A percentile compares a stretch with the other conserved stretches of the same genome.
These are phyloP conservation scores for Syncephalastrum sp. DNA, from an alignment of 371 early-diverging fungal genomes.

Conservation along the genomic window DNA sequence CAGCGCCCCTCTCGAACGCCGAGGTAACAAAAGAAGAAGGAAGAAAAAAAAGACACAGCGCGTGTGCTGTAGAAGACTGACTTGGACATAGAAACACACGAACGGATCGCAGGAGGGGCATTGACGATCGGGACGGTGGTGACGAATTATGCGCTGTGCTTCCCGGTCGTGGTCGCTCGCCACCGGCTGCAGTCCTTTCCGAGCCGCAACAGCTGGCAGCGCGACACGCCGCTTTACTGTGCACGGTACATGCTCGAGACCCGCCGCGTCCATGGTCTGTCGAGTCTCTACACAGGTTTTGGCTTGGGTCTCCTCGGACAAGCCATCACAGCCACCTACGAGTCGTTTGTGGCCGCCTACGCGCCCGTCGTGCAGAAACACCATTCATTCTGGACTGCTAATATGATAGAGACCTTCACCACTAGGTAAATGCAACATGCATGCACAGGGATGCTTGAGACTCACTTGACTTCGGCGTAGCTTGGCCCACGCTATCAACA, in stretches of 20 bases:
- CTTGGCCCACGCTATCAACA: constrained; percentile 35
- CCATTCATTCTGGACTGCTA: constrained; percentile 6
- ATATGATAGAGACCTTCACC: neutral
- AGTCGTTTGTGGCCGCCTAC: constrained; percentile 29
- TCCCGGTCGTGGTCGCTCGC: constrained; percentile 58
- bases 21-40: constrained; percentile 20
- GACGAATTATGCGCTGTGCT: constrained; percentile 56
- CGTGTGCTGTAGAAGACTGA: neutral
- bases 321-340: constrained; percentile 52
- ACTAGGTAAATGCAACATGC: neutral
- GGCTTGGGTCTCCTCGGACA: constrained; percentile 58
- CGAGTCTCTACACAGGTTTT: constrained; percentile 57
- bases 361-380: constrained; percentile 29
- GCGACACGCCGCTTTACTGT: constrained; percentile 46
- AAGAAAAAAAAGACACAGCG: neutral
- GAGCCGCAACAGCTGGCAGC: constrained; percentile 10
- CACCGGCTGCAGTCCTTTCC: constrained; percentile 46
- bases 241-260: constrained; percentile 21
- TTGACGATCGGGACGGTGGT: constrained; percentile 57
- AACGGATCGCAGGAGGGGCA: constrained; percentile 49
- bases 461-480: neutral
- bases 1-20: constrained; percentile 28
- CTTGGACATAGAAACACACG: constrained; percentile 34
- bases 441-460: too few species aligned
- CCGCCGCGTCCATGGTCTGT: constrained; percentile 37